Conservation (phyloP, 805 yeast genomes). For the Torulaspora quercuum region DNA sequence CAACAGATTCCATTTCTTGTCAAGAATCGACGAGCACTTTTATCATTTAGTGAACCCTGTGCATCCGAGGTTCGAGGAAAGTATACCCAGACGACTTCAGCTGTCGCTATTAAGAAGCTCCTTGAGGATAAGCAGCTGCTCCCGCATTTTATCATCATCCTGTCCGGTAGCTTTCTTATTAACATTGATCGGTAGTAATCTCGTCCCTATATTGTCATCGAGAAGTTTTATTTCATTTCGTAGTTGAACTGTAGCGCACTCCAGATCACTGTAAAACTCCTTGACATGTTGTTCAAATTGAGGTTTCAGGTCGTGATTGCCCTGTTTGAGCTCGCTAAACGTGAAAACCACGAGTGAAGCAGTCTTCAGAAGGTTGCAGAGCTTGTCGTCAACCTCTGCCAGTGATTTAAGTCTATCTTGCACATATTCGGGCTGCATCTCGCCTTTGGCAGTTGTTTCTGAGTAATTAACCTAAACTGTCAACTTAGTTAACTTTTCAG, state of each 20-base stretch:
- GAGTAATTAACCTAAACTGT: too few relatives aligned
- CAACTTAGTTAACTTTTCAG: too few relatives aligned
- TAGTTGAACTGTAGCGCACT: conserved; percentile 24
- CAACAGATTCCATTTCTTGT: conserved; percentile 20
- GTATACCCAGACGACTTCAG: too few relatives aligned
- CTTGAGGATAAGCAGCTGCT: conserved; percentile 25
- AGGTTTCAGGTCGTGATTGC: conserved; percentile 30
- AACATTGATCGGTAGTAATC: conserved; percentile 32
- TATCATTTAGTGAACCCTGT: background rate
- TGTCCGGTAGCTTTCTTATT: conserved; percentile 35
- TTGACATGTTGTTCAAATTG: conserved; percentile 31
- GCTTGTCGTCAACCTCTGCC: conserved; percentile 27
- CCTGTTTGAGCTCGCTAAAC: conserved; percentile 32
- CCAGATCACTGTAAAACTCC: conserved; percentile 27
- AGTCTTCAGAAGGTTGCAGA: conserved; percentile 28
- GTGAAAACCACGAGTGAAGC: conserved; percentile 34
- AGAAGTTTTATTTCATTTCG: conserved; percentile 30
- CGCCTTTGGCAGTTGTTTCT: too few relatives aligned
- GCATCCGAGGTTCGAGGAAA: too few relatives aligned
- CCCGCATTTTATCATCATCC: conserved; percentile 33
- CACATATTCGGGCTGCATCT: conserved; percentile 33
- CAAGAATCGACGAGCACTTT: too few relatives aligned
- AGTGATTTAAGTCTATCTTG: conserved; percentile 31
- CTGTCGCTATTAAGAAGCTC: conserved; percentile 8
- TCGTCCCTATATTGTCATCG: conserved; percentile 33